Evolutionary conservation across 1,139 yeast genomes (phyloP).

Genomic region (Scheffersomyces insectosa): DNA sequence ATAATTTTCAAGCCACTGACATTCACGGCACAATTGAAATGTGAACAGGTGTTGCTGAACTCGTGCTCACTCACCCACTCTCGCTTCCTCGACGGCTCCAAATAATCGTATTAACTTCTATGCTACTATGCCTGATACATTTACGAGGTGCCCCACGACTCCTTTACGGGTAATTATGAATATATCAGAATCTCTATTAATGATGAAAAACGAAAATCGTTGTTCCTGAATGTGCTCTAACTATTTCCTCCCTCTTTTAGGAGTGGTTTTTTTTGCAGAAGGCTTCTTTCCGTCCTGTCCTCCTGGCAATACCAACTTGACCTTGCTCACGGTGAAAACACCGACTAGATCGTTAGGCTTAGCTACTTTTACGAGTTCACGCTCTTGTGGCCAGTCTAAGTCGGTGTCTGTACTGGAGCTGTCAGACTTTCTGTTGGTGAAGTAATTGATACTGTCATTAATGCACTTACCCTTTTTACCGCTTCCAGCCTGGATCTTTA

Average conservation of each 20-base stretch:
- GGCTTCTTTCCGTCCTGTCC: conserved; percentile 5
- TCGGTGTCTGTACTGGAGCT: conserved; percentile 48
- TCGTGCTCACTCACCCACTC: too few species aligned
- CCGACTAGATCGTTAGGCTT: conserved; percentile 53
- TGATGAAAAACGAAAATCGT: too few species aligned
- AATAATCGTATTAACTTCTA: too few species aligned
- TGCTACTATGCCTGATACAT: too few species aligned
- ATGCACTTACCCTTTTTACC: conserved; percentile 89
- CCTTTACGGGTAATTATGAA: too few species aligned
- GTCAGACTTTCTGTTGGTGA: conserved; percentile 60
- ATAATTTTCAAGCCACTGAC: too few species aligned
- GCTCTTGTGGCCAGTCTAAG: conserved; percentile 72
- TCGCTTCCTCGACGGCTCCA: too few species aligned
- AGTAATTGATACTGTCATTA: conserved; percentile 62
- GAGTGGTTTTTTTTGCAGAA: background rate
- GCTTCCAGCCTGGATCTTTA: conserved; percentile 83
- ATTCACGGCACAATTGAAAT: too few species aligned
- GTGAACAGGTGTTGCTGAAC: too few species aligned
- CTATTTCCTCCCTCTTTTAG: background rate
- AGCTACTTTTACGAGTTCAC: conserved; percentile 54
- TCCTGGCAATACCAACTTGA: conserved; percentile 40
- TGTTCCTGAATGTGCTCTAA: background rate
- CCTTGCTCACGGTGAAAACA: conserved; percentile 39
- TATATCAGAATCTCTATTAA: too few species aligned
- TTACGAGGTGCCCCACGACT: too few species aligned